phyloP scores from a whole-genome alignment of 306 rosid species.

The Vigna angularis region DNA sequence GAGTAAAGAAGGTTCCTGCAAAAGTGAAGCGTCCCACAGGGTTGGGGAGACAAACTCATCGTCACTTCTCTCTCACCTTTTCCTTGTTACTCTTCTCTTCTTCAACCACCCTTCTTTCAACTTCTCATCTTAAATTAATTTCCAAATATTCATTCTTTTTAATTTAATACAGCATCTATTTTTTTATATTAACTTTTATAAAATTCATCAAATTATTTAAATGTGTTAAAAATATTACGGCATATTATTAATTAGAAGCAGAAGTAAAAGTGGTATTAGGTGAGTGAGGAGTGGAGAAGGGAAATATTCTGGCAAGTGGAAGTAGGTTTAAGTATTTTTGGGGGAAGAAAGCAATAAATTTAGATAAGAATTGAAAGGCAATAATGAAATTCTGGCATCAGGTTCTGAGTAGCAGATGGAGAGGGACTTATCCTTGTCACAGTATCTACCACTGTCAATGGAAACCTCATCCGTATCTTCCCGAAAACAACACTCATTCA shows the following conservation, averaged over 20 bases:
- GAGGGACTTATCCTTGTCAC: conserved; percentile 44
- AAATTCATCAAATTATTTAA: no score
- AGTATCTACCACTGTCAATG: conserved; percentile 22
- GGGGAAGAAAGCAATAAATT: conserved; percentile 28
- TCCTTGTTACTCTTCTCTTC: neutral
- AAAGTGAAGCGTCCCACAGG: conserved; percentile 51
- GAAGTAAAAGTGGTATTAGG: neutral
- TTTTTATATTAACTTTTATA: no score
- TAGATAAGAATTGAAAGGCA: conserved; percentile 10
- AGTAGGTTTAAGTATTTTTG: conserved; percentile 31
- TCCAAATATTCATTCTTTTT: no score
- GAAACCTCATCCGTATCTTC: neutral
- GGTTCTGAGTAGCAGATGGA: conserved; percentile 40
- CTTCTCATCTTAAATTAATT: conserved; percentile 21
- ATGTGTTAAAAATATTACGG: no score
- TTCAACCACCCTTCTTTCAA: neutral
- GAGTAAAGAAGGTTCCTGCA: conserved; percentile 90
- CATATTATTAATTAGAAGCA: no score
- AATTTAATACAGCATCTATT: no score
- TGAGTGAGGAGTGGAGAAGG: neutral
- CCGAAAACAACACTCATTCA: neutral
- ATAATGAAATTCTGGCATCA: conserved; percentile 40
- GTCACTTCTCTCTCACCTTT: neutral
- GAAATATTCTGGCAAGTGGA: conserved; percentile 40
- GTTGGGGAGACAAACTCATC: conserved; percentile 45